These are phyloP conservation scores for Phyllosticta citribraziliensis DNA, from an alignment of 2,329 filamentous ascomycete genomes.

Conservation along the genomic window DNA sequence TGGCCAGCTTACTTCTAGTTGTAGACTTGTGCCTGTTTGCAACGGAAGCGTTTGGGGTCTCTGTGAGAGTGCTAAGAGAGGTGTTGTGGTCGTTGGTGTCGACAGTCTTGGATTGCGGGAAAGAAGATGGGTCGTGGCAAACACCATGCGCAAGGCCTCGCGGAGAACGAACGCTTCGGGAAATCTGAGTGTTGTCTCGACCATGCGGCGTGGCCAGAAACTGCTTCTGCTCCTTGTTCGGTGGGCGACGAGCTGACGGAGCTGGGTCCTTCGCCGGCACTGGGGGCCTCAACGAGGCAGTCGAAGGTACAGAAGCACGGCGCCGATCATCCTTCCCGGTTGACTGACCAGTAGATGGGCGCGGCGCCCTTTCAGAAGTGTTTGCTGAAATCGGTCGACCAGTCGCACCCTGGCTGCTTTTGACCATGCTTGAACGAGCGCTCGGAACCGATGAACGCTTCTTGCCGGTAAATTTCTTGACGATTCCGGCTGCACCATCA, in stretches of 20 bases:
- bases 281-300: constrained; percentile 1
- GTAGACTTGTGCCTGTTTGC: constrained; percentile 1
- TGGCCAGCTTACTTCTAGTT: constrained; percentile 2
- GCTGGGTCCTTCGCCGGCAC: constrained; percentile 1
- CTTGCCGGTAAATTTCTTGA: neutral
- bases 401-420: neutral
- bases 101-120: neutral
- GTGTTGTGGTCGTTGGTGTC: neutral
- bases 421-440: neutral
- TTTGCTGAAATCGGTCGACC: neutral
- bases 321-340: neutral
- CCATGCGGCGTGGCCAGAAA: neutral
- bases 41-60: neutral
- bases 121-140: neutral
- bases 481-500: neutral
- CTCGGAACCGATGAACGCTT: neutral
- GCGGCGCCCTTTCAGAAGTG: neutral
- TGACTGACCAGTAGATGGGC: neutral
- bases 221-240: neutral
- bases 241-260: neutral
- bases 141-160: neutral
- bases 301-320: neutral
- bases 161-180: neutral
- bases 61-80: neutral
- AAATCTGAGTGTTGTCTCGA: neutral